Evolutionary conservation across 345 rosid genomes (phyloP).

Genomic region (Eucalyptus albens): DNA sequence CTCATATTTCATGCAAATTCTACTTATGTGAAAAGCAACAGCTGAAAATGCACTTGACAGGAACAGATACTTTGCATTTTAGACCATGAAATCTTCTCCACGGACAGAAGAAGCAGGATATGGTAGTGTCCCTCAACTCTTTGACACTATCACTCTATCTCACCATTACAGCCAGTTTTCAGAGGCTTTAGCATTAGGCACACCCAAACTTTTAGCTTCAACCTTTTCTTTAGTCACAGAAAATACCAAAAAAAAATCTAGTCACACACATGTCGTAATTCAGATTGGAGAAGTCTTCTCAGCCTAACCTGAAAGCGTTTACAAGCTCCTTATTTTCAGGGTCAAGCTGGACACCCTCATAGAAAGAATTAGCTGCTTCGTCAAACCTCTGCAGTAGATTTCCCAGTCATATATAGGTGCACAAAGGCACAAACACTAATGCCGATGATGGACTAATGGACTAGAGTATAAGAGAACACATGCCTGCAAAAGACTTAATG

Average conservation of each 20-base stretch:
- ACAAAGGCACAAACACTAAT: background rate
- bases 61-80: background rate
- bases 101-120: background rate
- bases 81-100: background rate
- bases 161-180: background rate
- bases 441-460: background rate
- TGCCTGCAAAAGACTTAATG: conserved; percentile 47
- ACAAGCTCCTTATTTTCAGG: conserved; percentile 78
- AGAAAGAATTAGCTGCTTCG: conserved; percentile 89
- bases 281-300: background rate
- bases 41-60: background rate
- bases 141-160: background rate
- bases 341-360: conserved; percentile 72
- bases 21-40: background rate
- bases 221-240: background rate
- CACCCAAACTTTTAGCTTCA: background rate
- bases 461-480: background rate
- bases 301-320: conserved; percentile 54
- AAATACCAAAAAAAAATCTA: background rate
- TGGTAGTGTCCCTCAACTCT: background rate
- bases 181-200: background rate
- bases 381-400: conserved; percentile 49
- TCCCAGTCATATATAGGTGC: background rate
- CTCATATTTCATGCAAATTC: background rate
- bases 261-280: background rate